Base-by-base conservation (phyloP, 495 filamentous ascomycete genomes). In the Penicillium steckii region DNA sequence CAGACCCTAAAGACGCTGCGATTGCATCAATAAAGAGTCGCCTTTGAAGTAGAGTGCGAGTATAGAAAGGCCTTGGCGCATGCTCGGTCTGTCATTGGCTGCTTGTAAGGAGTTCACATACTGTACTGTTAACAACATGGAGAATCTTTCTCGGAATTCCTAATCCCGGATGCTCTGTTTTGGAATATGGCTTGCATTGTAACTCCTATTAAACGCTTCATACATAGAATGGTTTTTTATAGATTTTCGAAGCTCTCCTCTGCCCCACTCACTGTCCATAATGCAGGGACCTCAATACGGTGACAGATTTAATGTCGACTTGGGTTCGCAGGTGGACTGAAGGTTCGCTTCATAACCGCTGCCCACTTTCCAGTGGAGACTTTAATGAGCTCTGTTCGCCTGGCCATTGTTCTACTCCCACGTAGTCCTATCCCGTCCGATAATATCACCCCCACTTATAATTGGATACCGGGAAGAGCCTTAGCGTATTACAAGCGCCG, bases 1-100 rank as follows among this genome's bases (percentile, higher is more conserved):
- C 57, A 5, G 46, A 63, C 53, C 21, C 44, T 10, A 53, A 49
- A 13, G 60, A 60, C 40, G 50, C 46, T 3, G 32, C 25, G 0
- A 18, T 4, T 37, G 12, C 18, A 37, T 47, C 56, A 12, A 22
- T 56, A 18, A 46, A 52, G 13, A 17, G 50, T 8, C 56, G 47
- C 8, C 49, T 62, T n/a, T 37, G n/a, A 18, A n/a, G n/a, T n/a
- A n/a, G n/a, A n/a, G n/a, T n/a, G n/a, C n/a, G n/a, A n/a, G n/a
- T n/a, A n/a, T n/a, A n/a, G n/a, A n/a, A n/a, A n/a, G n/a, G n/a
- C n/a, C n/a, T n/a, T n/a, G n/a, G n/a, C n/a, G n/a, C n/a, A n/a
- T n/a, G n/a, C n/a, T n/a, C n/a, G n/a, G n/a, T n/a, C n/a, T n/a
- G n/a, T n/a, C n/a, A n/a, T n/a, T n/a, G n/a, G n/a, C n/a, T n/a